Conservation (phyloP, 805 yeast species). For the Metschnikowia kunwiensis region DNA sequence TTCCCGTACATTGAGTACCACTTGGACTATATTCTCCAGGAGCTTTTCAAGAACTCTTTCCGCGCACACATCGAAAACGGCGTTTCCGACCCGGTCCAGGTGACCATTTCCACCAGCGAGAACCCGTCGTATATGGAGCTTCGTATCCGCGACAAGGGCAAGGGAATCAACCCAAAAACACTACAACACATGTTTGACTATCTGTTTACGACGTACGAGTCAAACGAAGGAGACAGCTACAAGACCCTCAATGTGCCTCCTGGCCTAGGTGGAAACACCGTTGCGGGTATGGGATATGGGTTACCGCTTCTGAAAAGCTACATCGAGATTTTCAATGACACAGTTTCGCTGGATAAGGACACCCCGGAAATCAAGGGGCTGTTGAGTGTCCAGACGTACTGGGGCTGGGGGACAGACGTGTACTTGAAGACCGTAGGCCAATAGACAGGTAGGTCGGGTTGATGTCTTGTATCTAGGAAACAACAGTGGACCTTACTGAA, state of each 20-base stretch:
- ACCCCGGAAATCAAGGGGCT: slow-evolving; percentile 30
- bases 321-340: slow-evolving; percentile 41
- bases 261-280: slow-evolving; percentile 62
- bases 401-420: slow-evolving; percentile 79
- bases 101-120: slow-evolving; percentile 36
- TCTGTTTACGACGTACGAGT: slow-evolving; percentile 76
- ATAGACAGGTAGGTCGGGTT: too few relatives aligned
- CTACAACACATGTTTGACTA: slow-evolving; percentile 75
- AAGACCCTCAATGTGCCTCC: slow-evolving; percentile 68
- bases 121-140: slow-evolving; percentile 53
- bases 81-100: slow-evolving; percentile 36
- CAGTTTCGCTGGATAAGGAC: slow-evolving; percentile 15
- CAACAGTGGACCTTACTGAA: too few relatives aligned
- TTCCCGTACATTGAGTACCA: slow-evolving; percentile 88
- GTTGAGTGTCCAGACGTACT: slow-evolving; percentile 65
- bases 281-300: slow-evolving; percentile 98
- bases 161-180: slow-evolving; percentile 73
- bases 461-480: too few relatives aligned
- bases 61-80: slow-evolving; percentile 81
- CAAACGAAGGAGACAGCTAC: slow-evolving; percentile 55
- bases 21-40: slow-evolving; percentile 83
- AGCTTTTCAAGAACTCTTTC: slow-evolving; percentile 80
- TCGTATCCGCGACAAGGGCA: slow-evolving; percentile 81
- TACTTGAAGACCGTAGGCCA: slow-evolving; percentile 49
- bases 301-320: slow-evolving; percentile 68